Conservation (phyloP, 768 basidiomycete species). For the Mycena leptocephala region DNA sequence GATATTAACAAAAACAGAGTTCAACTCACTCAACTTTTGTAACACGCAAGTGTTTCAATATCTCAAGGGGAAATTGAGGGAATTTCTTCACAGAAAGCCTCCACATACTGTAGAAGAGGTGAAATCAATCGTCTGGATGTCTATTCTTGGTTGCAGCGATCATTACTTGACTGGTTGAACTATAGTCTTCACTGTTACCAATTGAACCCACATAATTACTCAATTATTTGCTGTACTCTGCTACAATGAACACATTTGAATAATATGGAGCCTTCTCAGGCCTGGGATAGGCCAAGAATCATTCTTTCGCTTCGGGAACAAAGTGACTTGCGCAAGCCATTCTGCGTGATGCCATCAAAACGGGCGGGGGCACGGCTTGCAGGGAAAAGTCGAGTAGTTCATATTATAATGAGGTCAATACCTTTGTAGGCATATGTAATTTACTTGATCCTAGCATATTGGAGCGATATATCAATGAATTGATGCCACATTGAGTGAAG, state of each 20-base stretch:
- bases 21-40: neutral
- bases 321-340: neutral
- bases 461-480: no score
- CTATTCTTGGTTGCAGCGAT: neutral
- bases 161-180: neutral
- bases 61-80: neutral
- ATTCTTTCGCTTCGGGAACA: neutral
- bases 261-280: neutral
- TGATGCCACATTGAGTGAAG: no score
- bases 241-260: neutral
- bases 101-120: neutral
- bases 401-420: neutral
- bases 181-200: neutral
- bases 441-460: no score
- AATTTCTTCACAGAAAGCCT: neutral
- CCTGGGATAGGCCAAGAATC: neutral
- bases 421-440: neutral
- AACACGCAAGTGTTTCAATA: no score
- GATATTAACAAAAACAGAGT: conserved; percentile 14
- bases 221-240: neutral
- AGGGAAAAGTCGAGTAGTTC: neutral
- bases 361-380: conserved; percentile 1
- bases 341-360: neutral
- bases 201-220: neutral
- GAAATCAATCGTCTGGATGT: neutral